Base-by-base conservation (phyloP, 768 basidiomycete genomes). In the Mycena galopus region DNA sequence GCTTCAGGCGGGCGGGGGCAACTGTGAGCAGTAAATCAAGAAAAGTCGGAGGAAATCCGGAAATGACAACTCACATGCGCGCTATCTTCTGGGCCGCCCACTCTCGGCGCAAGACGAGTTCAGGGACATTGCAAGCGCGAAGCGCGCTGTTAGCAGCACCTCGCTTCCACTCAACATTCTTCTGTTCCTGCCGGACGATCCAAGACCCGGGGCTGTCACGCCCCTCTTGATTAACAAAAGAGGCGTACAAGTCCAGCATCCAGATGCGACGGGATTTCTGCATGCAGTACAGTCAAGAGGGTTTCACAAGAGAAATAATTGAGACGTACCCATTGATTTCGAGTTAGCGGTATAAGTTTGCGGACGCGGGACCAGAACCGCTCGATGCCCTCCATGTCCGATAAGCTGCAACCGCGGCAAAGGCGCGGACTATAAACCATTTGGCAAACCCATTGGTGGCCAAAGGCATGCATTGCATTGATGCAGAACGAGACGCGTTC, bases 301-400 rank as follows among this genome's bases (percentile, higher is more conserved):
- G 17, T 12, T 25, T 10, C n/a, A n/a, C n/a, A n/a, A 21, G 2
- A 33, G 17, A 19, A 16, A 2, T 1, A 9, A 10, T 1, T 3
- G 16, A 29, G 4, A 53, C 78, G 65, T 60, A 79, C 79, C 35
- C 77, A 74, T 51, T 75, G 77, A 2, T 71, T 42, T 1, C 66
- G 37, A 9, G 78, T 67, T 3, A 65, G 44, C 2, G 76, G 65
- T 27, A 81, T 78, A 1, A 81, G 72, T n/a, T 68, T 69, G 10
- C 76, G 62, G 1, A 81, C 53, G 0, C 75, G 70, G 4, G 80
- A 80, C 85, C 83, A 86, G 0, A 79, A 59, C 17, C 79, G 56
- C 62, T 86, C 83, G 1, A 79, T 73, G 1, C 81, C 82, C 65
- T 86, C 83, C 10, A 81, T 80, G 68, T 85, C 82, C 0, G 80